These are phyloP conservation scores for Xylaria digitata DNA, from an alignment of 2,329 filamentous ascomycete genomes.

Conservation along the genomic window DNA sequence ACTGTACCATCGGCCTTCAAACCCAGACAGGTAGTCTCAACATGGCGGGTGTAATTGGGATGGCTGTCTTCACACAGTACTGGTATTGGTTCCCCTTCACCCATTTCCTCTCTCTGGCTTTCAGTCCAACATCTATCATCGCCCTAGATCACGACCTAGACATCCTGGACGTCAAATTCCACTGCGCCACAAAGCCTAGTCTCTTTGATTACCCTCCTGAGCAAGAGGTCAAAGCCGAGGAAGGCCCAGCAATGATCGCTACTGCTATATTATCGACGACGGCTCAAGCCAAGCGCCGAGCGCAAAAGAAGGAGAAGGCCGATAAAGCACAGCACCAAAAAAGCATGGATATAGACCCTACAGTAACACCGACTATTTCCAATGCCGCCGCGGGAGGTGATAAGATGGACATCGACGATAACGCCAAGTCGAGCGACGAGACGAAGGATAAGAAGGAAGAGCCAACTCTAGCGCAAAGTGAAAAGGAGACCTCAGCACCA, in stretches of 20 bases:
- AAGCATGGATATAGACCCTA: slow-evolving; percentile 93
- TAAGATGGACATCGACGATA: slow-evolving; percentile 89
- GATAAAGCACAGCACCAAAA: slow-evolving; percentile 80
- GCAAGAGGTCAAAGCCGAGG: slow-evolving; percentile 93
- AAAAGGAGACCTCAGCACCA: slow-evolving; percentile 66
- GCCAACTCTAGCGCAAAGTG: slow-evolving; percentile 59
- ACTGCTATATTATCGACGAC: slow-evolving; percentile 97
- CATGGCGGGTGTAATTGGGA: slow-evolving; percentile 97
- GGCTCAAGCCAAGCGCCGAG: slow-evolving; percentile 93
- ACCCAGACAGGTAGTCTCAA: slow-evolving; percentile 98
- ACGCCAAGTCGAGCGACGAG: slow-evolving; percentile 62
- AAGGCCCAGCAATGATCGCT: slow-evolving; percentile 92
- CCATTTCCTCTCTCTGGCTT: slow-evolving; percentile 94
- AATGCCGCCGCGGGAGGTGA: slow-evolving; percentile 68
- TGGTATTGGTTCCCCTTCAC: slow-evolving; percentile 99
- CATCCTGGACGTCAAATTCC: slow-evolving; percentile 93
- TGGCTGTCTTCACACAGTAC: slow-evolving; percentile 98
- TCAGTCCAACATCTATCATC: slow-evolving; percentile 96
- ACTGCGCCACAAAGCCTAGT: slow-evolving; percentile 93
- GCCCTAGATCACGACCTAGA: slow-evolving; percentile 94
- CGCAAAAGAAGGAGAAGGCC: slow-evolving; percentile 84
- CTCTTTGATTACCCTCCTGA: slow-evolving; percentile 98
- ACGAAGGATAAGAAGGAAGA: slow-evolving; percentile 71
- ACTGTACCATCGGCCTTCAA: slow-evolving; percentile 97
- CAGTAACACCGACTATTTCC: slow-evolving; percentile 77